Evolutionary conservation across 257 asterid genomes (phyloP).

Genomic region (Dorcoceras hygrometricum): DNA sequence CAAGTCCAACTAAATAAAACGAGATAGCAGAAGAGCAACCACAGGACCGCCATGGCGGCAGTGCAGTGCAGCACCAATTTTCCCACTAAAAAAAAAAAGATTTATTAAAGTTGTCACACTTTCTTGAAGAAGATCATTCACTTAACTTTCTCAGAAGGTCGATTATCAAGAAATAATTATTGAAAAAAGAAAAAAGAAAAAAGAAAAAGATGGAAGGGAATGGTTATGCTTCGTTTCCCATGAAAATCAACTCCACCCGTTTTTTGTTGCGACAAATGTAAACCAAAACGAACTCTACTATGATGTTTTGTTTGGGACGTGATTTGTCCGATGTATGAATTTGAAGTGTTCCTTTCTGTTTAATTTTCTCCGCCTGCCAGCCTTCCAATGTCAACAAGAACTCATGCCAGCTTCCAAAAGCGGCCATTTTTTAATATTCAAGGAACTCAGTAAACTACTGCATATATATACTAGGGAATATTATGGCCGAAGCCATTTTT

Average conservation of each 20-base stretch:
- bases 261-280: neutral
- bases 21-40: conserved; percentile 23
- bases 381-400: neutral
- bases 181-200: neutral
- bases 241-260: neutral
- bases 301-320: neutral
- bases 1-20: conserved; percentile 16
- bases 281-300: neutral
- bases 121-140: neutral
- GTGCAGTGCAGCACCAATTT: conserved; percentile 10
- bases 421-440: neutral
- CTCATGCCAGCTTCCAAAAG: neutral
- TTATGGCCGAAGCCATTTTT: no score
- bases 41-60: conserved; percentile 29
- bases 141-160: neutral
- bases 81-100: neutral
- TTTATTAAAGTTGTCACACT: neutral
- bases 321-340: no score
- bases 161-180: neutral
- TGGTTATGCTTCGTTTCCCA: neutral
- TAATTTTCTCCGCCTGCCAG: neutral
- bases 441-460: neutral
- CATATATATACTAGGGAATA: neutral
- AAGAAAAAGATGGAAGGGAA: neutral
- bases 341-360: neutral